These are phyloP conservation scores for Coniosporium tulheliwenetii DNA, from an alignment of 2,329 filamentous ascomycete species.

Conservation along the genomic window DNA sequence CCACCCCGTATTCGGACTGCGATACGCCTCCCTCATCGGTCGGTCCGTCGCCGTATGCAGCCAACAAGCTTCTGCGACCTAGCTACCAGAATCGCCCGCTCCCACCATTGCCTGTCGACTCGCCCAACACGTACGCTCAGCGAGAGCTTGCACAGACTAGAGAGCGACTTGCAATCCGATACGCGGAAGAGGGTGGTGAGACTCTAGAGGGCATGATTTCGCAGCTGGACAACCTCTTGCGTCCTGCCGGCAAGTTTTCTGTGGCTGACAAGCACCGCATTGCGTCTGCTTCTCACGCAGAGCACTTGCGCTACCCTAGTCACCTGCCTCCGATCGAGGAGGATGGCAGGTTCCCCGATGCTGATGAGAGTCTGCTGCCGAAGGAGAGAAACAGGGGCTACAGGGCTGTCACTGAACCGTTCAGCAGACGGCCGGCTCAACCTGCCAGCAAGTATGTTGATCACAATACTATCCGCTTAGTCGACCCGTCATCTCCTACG, in stretches of 20 bases:
- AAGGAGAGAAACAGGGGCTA: conserved; percentile 15
- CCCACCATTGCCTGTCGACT: conserved; percentile 27
- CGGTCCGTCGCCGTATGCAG: conserved; percentile 11
- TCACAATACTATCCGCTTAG: conserved; percentile 38
- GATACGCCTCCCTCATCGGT: conserved; percentile 38
- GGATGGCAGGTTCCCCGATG: conserved; percentile 24
- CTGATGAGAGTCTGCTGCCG: conserved; percentile 8
- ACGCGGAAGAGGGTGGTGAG: conserved; percentile 27
- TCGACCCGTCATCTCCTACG: conserved; percentile 34
- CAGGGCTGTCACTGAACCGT: conserved; percentile 28
- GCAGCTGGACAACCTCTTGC: conserved; percentile 41
- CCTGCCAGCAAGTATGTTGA: conserved; percentile 12
- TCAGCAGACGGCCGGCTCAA: conserved; percentile 6
- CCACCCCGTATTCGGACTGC: conserved; percentile 13
- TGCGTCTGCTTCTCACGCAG: conserved; percentile 25
- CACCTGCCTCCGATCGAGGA: conserved; percentile 35
- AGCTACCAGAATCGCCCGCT: conserved; percentile 22
- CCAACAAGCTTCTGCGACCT: not conserved
- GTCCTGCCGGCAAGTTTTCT: conserved; percentile 1
- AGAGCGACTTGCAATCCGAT: conserved; percentile 37
- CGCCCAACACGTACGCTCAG: conserved; percentile 35
- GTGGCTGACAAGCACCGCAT: conserved; percentile 20
- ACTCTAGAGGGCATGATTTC: conserved; percentile 42
- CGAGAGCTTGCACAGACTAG: conserved; percentile 43
- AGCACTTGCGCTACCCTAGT: not conserved